Evolutionary conservation across 148 eudicot genomes (phyloP), one percentile per base, ranked within the genome.

Genomic region (Oxyria digyna): DNA sequence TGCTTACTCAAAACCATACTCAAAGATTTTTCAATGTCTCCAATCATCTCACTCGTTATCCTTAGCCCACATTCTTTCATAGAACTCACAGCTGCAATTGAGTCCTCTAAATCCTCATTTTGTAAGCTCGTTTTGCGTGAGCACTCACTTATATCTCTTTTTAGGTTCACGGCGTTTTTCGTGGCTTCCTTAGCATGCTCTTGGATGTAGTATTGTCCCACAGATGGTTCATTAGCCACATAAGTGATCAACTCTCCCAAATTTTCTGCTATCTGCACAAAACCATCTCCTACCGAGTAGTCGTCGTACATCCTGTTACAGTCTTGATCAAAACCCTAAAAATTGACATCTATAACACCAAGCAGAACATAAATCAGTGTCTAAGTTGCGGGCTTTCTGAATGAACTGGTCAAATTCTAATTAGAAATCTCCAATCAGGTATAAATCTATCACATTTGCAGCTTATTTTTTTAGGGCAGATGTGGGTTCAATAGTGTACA

Each of bases 191-290:
- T 79, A 26, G 79, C 71, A 70, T 86, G 91, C 65, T 86, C 85
- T 50, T 86, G 91, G 70, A 86, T 64, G 41, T 86, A 86, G 76
- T 74, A 86, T 67, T 84, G 91, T 32, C 91, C 91, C 63, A 84
- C 83, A 0, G 91, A 86, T 74, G 91, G 91, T 69, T 86, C 91
- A 69, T 86, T 86, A 12, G 91, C 91, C 42, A 78, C 68, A 29
- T 71, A 84, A 33, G 80, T 86, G 69, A 82, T 75, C 83, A 84
- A 81, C 29, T 80, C 85, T 59, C 75, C 85, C 76, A 82, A 52
- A 23, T 73, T 54, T 67, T 86, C 87, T 18, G 76, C 72, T 78
- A 86, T 74, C 75, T 84, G 84, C 68, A 75, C 71, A 73, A 84
- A 86, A 37, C 91, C 91, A 68, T 86, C 91, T 0, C 65, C 65